A percentile compares a stretch with the other conserved stretches of the same genome.
phyloP scores from a whole-genome alignment of 73 alveolate species.

The Paramecium primaurelia region DNA sequence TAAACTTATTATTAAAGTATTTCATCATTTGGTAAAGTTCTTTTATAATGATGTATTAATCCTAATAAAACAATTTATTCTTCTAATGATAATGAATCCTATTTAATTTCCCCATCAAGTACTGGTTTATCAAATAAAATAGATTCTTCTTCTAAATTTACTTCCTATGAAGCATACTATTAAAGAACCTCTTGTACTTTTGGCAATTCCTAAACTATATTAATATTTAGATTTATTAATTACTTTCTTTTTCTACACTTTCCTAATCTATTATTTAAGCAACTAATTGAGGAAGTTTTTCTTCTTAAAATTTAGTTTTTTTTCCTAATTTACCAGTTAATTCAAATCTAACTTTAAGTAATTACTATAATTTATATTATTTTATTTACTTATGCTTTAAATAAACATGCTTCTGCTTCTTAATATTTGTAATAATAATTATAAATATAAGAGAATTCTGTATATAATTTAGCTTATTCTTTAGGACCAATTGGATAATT shows the following conservation, averaged over 20 bases:
- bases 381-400: conserved; percentile 68
- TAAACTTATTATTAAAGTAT: not conserved
- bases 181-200: not conserved
- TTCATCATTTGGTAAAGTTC: conserved; percentile 91
- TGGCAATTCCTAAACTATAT: conserved; percentile 66
- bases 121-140: conserved; percentile 86
- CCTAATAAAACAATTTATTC: conserved; percentile 89
- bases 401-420: conserved; percentile 74
- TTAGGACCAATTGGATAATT: not conserved
- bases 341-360: conserved; percentile 78
- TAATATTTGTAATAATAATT: conserved; percentile 73
- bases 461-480: not conserved
- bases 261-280: conserved; percentile 74
- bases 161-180: conserved; percentile 54
- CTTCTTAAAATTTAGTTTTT: conserved; percentile 92
- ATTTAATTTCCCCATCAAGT: conserved; percentile 81
- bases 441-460: conserved; percentile 1
- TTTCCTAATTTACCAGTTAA: conserved; percentile 96
- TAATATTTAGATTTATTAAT: not conserved
- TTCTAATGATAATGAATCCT: conserved; percentile 68
- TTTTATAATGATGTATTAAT: conserved; percentile 78
- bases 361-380: not conserved
- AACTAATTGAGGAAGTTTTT: conserved; percentile 87
- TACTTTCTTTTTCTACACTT: conserved; percentile 47
- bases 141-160: conserved; percentile 83